A percentile compares a stretch with the other conserved stretches of the same genome.
phyloP scores from a whole-genome alignment of 2,329 filamentous ascomycete species.

The Hymenoscyphus albidus region DNA sequence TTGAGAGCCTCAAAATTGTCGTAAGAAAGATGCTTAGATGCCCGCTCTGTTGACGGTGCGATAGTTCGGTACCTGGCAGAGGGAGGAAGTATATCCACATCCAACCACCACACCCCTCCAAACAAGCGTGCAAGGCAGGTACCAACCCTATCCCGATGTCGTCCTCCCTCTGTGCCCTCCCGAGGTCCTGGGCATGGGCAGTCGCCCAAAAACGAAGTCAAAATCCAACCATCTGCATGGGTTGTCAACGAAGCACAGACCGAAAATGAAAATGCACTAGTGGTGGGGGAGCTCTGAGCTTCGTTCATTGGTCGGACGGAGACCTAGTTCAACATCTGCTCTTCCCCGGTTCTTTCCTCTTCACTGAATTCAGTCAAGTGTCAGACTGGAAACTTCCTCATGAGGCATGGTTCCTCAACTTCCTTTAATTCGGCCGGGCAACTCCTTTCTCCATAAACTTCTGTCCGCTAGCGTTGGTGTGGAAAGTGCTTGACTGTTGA shows the following conservation, averaged over 20 bases:
- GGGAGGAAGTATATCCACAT: background rate
- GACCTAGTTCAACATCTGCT: conserved; percentile 10
- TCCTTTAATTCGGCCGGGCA: too few relatives aligned
- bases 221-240: background rate
- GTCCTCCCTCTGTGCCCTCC: background rate
- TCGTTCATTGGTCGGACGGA: background rate
- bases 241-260: conserved; percentile 4
- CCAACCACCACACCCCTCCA: background rate
- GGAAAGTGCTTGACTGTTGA: background rate
- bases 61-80: background rate
- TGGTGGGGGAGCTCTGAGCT: conserved; percentile 21
- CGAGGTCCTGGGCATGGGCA: background rate
- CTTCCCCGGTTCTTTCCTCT: conserved; percentile 11
- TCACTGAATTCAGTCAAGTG: conserved; percentile 16
- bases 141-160: background rate
- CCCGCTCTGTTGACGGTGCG: background rate
- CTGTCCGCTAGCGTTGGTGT: background rate
- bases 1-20: background rate
- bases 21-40: too few relatives aligned
- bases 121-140: background rate
- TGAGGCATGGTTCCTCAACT: conserved; percentile 13
- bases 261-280: conserved; percentile 22
- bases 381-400: conserved; percentile 21
- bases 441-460: too few relatives aligned
- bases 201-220: background rate